phyloP scores from a whole-genome alignment of 176 grass and related monocot genomes.

The Musa itinerans region DNA sequence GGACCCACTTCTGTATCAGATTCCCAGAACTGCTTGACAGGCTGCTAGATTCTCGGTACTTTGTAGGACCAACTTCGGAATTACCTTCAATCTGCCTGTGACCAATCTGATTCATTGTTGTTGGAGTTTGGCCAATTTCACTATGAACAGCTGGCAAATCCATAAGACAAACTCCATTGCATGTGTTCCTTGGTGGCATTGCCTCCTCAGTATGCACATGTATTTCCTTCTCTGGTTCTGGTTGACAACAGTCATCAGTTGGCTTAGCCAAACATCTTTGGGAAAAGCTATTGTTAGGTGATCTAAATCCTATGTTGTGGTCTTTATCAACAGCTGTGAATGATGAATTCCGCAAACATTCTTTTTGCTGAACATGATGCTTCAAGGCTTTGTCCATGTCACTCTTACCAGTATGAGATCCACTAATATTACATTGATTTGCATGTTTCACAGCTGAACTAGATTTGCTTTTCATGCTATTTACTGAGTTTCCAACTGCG shows the following conservation, averaged over 20 bases:
- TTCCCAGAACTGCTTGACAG: neutral
- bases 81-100: neutral
- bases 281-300: too few species aligned
- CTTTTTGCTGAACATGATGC: slow-evolving; percentile 26
- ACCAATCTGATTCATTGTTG: neutral
- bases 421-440: slow-evolving; percentile 18
- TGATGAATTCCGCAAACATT: slow-evolving; percentile 15
- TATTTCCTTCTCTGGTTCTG: neutral
- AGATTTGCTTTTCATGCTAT: slow-evolving; percentile 17
- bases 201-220: slow-evolving; percentile 6
- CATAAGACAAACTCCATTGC: neutral
- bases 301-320: too few species aligned
- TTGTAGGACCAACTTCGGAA: neutral
- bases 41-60: neutral
- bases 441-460: slow-evolving; percentile 24
- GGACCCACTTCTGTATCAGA: neutral
- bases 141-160: neutral
- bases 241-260: neutral
- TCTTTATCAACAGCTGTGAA: slow-evolving; percentile 6
- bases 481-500: slow-evolving; percentile 11
- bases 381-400: slow-evolving; percentile 8
- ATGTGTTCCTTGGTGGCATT: slow-evolving; percentile 11
- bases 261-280: too few species aligned
- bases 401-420: slow-evolving; percentile 11
- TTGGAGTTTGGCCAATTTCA: slow-evolving; percentile 15